Evolutionary conservation across 2,329 filamentous ascomycete genomes (phyloP).

Genomic region (Conoideocrella luteorostrata): DNA sequence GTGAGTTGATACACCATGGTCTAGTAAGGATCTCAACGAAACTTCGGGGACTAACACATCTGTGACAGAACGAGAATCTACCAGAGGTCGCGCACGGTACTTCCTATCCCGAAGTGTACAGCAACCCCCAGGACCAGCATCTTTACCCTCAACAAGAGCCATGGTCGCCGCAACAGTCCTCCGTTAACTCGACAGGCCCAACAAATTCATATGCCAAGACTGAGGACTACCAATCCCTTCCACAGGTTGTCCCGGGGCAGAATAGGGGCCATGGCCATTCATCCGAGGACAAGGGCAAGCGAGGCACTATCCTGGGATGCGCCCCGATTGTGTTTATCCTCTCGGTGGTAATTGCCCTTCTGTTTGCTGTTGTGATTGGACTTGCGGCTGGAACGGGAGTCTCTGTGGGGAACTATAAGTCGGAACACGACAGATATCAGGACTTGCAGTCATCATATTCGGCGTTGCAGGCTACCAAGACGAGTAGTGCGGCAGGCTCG

Average conservation of each 20-base stretch:
- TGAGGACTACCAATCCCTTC: constrained; percentile 1
- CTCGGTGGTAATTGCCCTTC: constrained; percentile 31
- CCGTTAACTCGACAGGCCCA: neutral
- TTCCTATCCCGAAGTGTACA: neutral
- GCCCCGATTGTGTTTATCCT: constrained; percentile 33
- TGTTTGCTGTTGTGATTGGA: constrained; percentile 35
- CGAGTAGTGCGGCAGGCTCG: neutral
- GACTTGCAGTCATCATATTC: constrained; percentile 19
- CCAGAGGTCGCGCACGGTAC: constrained; percentile 4
- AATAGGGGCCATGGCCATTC: neutral
- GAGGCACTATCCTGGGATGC: constrained; percentile 16
- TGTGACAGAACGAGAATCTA: neutral
- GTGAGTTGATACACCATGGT: too few relatives aligned
- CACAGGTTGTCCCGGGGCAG: neutral
- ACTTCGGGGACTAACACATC: too few relatives aligned
- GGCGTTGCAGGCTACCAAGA: neutral
- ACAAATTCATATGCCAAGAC: neutral
- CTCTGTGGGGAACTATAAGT: constrained; percentile 31
- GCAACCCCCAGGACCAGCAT: neutral
- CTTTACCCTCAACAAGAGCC: neutral
- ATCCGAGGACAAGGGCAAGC: neutral
- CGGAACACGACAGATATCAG: constrained; percentile 19
- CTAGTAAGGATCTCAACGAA: too few relatives aligned
- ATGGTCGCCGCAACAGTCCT: neutral
- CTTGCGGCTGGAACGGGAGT: constrained; percentile 39